Conservation (phyloP, 352 stramenopile species). For the Globisporangium irregulare region DNA sequence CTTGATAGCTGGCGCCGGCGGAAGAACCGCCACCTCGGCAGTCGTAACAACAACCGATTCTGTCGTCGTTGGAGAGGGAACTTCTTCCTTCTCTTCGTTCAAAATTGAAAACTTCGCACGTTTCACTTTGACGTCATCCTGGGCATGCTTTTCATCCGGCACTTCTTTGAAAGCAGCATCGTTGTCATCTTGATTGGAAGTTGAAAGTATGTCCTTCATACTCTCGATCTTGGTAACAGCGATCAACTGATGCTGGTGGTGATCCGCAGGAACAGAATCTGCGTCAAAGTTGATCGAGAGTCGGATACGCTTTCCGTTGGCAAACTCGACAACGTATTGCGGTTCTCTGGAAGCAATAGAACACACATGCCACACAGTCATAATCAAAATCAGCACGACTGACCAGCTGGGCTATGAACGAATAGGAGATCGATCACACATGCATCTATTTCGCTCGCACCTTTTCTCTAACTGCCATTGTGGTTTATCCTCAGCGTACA, state of each 20-base stretch:
- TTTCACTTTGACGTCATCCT: neutral
- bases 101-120: slow-evolving; percentile 12
- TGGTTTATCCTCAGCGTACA: slow-evolving; percentile 78
- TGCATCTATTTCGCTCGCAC: slow-evolving; percentile 7
- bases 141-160: neutral
- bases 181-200: neutral
- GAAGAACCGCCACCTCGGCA: neutral
- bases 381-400: neutral
- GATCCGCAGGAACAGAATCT: neutral
- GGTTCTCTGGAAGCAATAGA: slow-evolving; percentile 25
- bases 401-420: neutral
- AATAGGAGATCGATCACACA: neutral
- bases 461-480: slow-evolving; percentile 47
- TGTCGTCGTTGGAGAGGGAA: neutral
- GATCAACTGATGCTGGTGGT: neutral
- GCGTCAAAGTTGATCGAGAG: slow-evolving; percentile 74
- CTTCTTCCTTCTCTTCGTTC: slow-evolving; percentile 9
- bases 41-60: neutral
- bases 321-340: slow-evolving; percentile 67
- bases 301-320: slow-evolving; percentile 68
- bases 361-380: slow-evolving; percentile 6
- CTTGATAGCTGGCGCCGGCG: neutral
- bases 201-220: slow-evolving; percentile 10
- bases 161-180: neutral
- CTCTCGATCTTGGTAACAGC: slow-evolving; percentile 9